Conservation (phyloP, 1,139 yeast genomes). For the Meyerozyma carpophila region DNA sequence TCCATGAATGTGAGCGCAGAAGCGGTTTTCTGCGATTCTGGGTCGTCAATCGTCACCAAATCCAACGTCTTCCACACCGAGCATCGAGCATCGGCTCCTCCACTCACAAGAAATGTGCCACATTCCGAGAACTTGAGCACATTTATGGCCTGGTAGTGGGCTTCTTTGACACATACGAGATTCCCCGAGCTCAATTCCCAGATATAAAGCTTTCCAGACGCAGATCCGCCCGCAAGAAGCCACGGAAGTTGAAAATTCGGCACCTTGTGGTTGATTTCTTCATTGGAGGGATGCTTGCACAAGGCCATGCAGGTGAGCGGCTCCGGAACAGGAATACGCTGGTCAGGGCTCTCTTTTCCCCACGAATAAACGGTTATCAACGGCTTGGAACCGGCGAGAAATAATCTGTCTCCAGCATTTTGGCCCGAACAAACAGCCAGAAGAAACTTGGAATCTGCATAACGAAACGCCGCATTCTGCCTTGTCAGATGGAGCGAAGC, state of each 20-base stretch:
- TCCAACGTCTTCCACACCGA: slow-evolving; percentile 71
- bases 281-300: slow-evolving; percentile 26
- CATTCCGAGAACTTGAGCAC: slow-evolving; percentile 55
- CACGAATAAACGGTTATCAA: slow-evolving; percentile 67
- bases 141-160: slow-evolving; percentile 78
- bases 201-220: slow-evolving; percentile 67
- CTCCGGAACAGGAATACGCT: slow-evolving; percentile 83
- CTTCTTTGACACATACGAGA: slow-evolving; percentile 65
- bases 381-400: slow-evolving; percentile 70
- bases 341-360: slow-evolving; percentile 79
- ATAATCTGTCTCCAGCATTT: slow-evolving; percentile 41
- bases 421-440: slow-evolving; percentile 44
- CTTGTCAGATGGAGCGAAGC: slow-evolving; percentile 49
- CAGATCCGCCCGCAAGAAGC: slow-evolving; percentile 68
- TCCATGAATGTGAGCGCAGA: slow-evolving; percentile 42
- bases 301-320: slow-evolving; percentile 55
- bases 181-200: slow-evolving; percentile 88
- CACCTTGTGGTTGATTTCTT: slow-evolving; percentile 5
- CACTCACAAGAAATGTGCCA: slow-evolving; percentile 66
- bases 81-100: slow-evolving; percentile 79
- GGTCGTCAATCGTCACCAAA: slow-evolving; percentile 36
- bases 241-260: slow-evolving; percentile 52
- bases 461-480: slow-evolving; percentile 47
- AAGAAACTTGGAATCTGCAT: slow-evolving; percentile 41
- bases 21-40: slow-evolving; percentile 4